phyloP scores from a whole-genome alignment of 306 rosid genomes.

The Glycyrrhiza uralensis region DNA sequence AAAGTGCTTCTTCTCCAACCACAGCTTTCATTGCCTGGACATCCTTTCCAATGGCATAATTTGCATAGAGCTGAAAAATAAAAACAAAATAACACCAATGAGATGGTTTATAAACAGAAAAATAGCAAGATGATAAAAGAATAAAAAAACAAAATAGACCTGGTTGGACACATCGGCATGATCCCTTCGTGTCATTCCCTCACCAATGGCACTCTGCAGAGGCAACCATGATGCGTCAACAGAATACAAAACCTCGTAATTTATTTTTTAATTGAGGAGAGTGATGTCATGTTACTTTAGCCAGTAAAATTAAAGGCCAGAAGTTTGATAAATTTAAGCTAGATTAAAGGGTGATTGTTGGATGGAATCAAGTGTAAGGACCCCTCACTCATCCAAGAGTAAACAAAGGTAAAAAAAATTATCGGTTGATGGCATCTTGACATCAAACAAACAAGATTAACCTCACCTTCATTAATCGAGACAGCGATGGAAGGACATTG shows the following conservation, averaged over 20 bases:
- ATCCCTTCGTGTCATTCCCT: slow-evolving; percentile 98
- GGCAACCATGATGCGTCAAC: not conserved
- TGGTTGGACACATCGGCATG: slow-evolving; percentile 98
- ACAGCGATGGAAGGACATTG: slow-evolving; percentile 94
- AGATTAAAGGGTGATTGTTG: not conserved
- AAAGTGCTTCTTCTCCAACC: slow-evolving; percentile 99
- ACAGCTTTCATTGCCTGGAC: slow-evolving; percentile 99
- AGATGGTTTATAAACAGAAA: slow-evolving; percentile 7
- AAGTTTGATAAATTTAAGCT: not conserved
- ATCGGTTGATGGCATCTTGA: slow-evolving; percentile 9
- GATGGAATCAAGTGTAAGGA: not conserved
- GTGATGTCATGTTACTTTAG: not conserved
- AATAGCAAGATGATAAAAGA: not conserved
- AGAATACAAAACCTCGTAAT: not conserved
- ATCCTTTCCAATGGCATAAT: slow-evolving; percentile 98
- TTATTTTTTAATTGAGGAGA: not conserved
- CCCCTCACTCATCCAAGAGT: not conserved
- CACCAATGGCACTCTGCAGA: slow-evolving; percentile 98
- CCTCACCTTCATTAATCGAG: slow-evolving; percentile 97
- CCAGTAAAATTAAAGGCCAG: not conserved
- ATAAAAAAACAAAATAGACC: slow-evolving; percentile 45
- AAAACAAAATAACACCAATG: slow-evolving; percentile 13
- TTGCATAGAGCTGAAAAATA: slow-evolving; percentile 86
- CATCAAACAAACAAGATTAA: slow-evolving; percentile 17
- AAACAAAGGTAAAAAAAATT: not conserved